Base-by-base conservation (phyloP, 2,329 filamentous ascomycete species). In the Simplicillium aogashimaense region DNA sequence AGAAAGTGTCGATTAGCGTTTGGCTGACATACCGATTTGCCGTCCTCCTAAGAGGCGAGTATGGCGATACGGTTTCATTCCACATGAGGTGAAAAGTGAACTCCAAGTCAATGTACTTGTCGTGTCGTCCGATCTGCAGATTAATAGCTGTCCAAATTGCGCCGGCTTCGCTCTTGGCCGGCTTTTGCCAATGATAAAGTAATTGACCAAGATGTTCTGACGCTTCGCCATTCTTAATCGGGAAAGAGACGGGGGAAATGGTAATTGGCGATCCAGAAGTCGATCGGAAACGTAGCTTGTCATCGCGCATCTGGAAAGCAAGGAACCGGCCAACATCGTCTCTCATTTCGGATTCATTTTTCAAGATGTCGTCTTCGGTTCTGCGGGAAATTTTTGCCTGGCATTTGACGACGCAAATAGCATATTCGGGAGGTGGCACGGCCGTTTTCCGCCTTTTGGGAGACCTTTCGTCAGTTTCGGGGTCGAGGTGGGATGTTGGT, bases 41-140 rank as follows among this genome's bases (percentile, higher is more conserved):
- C 0, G 39, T 40, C 29, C 42, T 54, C 33, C 60, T 56, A n/a
- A 64, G 45, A 2, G 45, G 35, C n/a, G 46, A 41, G 35, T 53
- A 53, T 3, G 57, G 53, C 5, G 58, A 56, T 3, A 48, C 49
- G 0, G 64, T 62, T 20, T 60, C 52, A 43, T 68, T 69, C 67
- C 69, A 72, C 28, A 62, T 58, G 13, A 70, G 49, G 16, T 55
- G 47, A 20, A 67, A 50, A 3, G 44, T 46, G 29, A 70, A 47
- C 11, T 46, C 49, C 17, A 69, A 28, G 3, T 44, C 46, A 3
- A 60, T 51, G 36, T 45, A 43, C 2, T 44, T 48, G 7, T 47
- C 47, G 6, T 44, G 47, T 38, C 51, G 50, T 8, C 60, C 47
- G 12, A 69, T 41, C 4, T 40, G 39, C 15, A 66, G 40, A 28